Evolutionary conservation across 805 yeast species (phyloP), one percentile per base, ranked within the genome.

Genomic region (Yarrowia hollandica): DNA sequence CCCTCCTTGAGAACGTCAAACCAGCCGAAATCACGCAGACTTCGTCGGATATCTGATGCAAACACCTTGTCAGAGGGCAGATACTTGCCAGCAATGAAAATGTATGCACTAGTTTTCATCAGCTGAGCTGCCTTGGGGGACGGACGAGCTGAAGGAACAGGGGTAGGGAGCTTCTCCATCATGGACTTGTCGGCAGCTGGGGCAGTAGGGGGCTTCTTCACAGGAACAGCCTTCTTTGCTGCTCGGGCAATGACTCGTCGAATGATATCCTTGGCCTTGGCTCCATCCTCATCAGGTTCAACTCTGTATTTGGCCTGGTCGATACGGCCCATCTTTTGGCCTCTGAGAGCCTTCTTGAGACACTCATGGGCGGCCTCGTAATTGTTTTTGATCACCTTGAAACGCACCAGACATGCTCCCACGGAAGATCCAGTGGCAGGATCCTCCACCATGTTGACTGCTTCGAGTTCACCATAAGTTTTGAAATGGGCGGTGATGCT

Each of bases 371-470:
- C 81, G 14, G 39, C 39, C n/a, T 67, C 64, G 21, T 76, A 79
- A n/a, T 70, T 60, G 15, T 82, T 74, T 60, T 79, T 79, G 16
- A 77, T 82, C 2, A 89, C 88, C 60, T 77, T 84, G 71, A 79
- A 90, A 61, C 79, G 75, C 56, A 89, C 74, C 18, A 81, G 72
- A 54, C 85, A 85, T 19, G 90, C 74, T 9, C 96, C 94, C 37
- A 90, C 70, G 0, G 96, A 91, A 16, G 84, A 86, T 2, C 90
- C 96, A 41, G 88, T 83, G 19, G 77, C 75, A 0, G 92, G 88
- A 67, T 90, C 94, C 60, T 78, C 81, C 9, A 85, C 75, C 61
- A 82, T 75, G 61, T 81, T 80, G 50, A 86, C 72, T 35, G 81
- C 82, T 23, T 79, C 76, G 4, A 90, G 76, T 26, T 78, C 79